Evolutionary conservation across 331 rosid species (phyloP).

Genomic region (Erythrophleum ivorense): DNA sequence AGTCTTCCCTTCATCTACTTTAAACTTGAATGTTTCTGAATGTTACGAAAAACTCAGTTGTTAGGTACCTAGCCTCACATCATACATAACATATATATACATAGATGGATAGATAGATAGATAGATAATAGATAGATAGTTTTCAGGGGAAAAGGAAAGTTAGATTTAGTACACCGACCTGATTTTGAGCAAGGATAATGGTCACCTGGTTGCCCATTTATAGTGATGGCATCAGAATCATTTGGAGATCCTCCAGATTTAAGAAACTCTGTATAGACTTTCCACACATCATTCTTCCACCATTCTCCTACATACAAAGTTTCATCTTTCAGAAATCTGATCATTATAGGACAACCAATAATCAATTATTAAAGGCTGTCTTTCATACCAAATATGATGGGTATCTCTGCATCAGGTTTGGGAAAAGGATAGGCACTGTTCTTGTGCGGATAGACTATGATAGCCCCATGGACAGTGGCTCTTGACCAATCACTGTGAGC

Average conservation of each 20-base stretch:
- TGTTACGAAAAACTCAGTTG: no score
- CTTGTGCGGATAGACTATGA: slow-evolving; percentile 40
- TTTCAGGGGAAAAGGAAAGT: no score
- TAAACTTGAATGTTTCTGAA: no score
- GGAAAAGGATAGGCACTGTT: slow-evolving; percentile 44
- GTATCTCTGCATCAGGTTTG: slow-evolving; percentile 40
- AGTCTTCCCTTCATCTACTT: no score
- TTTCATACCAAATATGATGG: slow-evolving; percentile 45
- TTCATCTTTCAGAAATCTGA: background rate
- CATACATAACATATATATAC: no score
- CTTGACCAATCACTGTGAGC: slow-evolving; percentile 47
- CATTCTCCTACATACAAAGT: slow-evolving; percentile 45
- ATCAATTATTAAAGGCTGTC: background rate
- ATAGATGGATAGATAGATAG: no score
- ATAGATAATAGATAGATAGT: no score
- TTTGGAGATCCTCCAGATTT: slow-evolving; percentile 40
- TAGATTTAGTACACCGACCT: background rate
- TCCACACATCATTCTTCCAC: slow-evolving; percentile 51
- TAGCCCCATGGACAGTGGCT: slow-evolving; percentile 46
- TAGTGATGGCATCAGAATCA: slow-evolving; percentile 46
- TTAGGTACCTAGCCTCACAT: no score
- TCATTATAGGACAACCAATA: background rate
- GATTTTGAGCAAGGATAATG: slow-evolving; percentile 45
- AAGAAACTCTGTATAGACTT: slow-evolving; percentile 24
- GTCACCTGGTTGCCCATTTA: slow-evolving; percentile 60